Base-by-base conservation (phyloP, 83 land plant species). In the Isoetes engelmannii region DNA sequence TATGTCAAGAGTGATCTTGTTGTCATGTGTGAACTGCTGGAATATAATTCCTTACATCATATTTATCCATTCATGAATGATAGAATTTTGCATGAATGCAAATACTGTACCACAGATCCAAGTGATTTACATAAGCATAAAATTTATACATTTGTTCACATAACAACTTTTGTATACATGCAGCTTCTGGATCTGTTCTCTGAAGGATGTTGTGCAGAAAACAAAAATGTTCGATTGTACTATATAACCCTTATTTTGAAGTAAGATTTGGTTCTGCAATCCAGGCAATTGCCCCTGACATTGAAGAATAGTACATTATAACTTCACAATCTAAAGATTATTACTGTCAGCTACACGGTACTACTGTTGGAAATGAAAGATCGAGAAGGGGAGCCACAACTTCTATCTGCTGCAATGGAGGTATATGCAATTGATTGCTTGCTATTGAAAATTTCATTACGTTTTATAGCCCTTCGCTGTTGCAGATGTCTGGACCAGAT, bases 131-230 rank as follows among this genome's bases (percentile, higher is more conserved):
- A 37, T 57, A 64, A 4, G 54, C 41, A 8, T 59, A 17, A 42
- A 68, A 19, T 67, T 59, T 54, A 8, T 44, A 46, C 3, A 41
- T 10, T 44, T 13, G 2, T 72, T 13, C 74, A 56, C 37, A 28
- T 28, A 28, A 28, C 37, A 28, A 28, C 37, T 28, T 28, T 28
- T 28, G 37, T 28, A 28, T 28, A 66, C 21, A 61, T 71, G 77
- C 86, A 95, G 99, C 75, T 95, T 74, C 82, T 95, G 72, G 99
- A 95, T 75, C 77, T 87, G 43, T 89, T 91, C 42, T 78, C 99
- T 47, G 80, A 77, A 41, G 82, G 86, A 49, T 70, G 72, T 55
- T 58, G 81, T 45, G 83, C 92, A 41, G 70, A 89, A 47, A 88
- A 91, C 72, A 88, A 89, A 74, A 88, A 84, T 75, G 67, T 88